Base-by-base conservation (phyloP, 352 stramenopile species). In the Globisporangium iwayamae region DNA sequence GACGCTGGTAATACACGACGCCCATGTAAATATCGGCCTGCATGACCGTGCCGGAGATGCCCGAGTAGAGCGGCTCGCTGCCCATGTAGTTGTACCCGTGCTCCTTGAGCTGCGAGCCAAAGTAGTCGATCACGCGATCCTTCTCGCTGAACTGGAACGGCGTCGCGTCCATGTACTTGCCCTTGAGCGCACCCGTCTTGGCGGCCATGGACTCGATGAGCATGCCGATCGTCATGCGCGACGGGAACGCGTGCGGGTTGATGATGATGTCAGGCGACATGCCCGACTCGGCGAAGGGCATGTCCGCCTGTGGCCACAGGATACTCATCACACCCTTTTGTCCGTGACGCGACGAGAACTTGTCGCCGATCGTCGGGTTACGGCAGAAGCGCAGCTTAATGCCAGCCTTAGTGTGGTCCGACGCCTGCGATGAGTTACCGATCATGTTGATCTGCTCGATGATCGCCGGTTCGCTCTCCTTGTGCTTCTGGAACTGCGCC, bases 11-110 rank as follows among this genome's bases (percentile, higher is more conserved):
- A 81, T 98, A 99, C 39, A 99, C 98, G n/a, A 99, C 87, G 47
- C 98, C 98, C 62, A 99, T 99, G 85, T 99, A 99, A 52, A 99
- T 98, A 70, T 99, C 97, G 16, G 97, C 98, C 53, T 99, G 95
- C 94, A 99, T 98, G 60, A 99, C 72, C 47, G 94, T 98, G 39
- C 98, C 98, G 55, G 91, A 99, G 62, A 99, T 94, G 25, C 98
- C 98, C 60, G 90, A 99, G 91, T 99, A 99, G 67, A 99, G 73
- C 36, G 97, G 96, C 70, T 99, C 98, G 68, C 91, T 99, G 65
- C 98, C 98, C 84, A 99, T 99, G 87, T 99, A 99, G 74, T 98
- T 96, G 78, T 96, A 96, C 18, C 98, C 98, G 62, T 98, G 96
- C 59, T 96, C 83, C 63, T 92, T 88, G 45, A 99, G 85, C 77